These are phyloP conservation scores for Diddensiella caesifluorescens DNA, from an alignment of 805 yeast species.

Conservation along the genomic window DNA sequence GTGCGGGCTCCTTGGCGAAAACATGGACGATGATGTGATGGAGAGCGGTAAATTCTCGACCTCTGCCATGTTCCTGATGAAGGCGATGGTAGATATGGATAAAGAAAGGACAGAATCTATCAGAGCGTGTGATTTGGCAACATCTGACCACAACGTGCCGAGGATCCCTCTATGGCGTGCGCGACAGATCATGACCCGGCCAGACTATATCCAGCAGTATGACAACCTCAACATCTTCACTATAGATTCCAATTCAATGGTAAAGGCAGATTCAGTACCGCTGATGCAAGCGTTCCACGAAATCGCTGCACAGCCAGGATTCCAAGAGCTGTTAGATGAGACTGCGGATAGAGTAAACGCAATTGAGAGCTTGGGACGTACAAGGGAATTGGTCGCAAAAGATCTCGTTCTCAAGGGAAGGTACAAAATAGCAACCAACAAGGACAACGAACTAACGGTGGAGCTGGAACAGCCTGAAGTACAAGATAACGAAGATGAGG, in stretches of 20 bases:
- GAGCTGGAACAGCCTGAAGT: slow-evolving; percentile 17
- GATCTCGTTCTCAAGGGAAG: slow-evolving; percentile 46
- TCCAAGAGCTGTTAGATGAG: slow-evolving; percentile 58
- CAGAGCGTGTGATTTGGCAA: slow-evolving; percentile 24
- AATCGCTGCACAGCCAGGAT: slow-evolving; percentile 64
- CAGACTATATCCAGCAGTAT: slow-evolving; percentile 69
- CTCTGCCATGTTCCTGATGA: slow-evolving; percentile 67
- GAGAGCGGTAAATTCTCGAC: slow-evolving; percentile 72
- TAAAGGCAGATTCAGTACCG: slow-evolving; percentile 76
- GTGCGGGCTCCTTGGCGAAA: slow-evolving; percentile 69
- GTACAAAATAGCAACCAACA: slow-evolving; percentile 18
- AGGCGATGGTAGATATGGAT: slow-evolving; percentile 68
- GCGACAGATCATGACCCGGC: slow-evolving; percentile 77
- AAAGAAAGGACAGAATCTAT: slow-evolving; percentile 22
- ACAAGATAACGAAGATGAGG: slow-evolving; percentile 20
- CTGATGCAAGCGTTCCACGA: slow-evolving; percentile 89
- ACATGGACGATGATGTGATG: slow-evolving; percentile 88
- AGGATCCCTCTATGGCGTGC: slow-evolving; percentile 79
- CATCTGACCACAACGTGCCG: slow-evolving; percentile 52
- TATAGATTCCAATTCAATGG: slow-evolving; percentile 63
- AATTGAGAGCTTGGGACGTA: slow-evolving; percentile 72
- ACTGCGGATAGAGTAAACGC: slow-evolving; percentile 65
- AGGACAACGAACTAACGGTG: slow-evolving; percentile 5
- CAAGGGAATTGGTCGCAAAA: slow-evolving; percentile 68
- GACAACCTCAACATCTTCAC: slow-evolving; percentile 77